phyloP scores from a whole-genome alignment of 1,284 basidiomycete genomes.

The Cryptococcus sp. region DNA sequence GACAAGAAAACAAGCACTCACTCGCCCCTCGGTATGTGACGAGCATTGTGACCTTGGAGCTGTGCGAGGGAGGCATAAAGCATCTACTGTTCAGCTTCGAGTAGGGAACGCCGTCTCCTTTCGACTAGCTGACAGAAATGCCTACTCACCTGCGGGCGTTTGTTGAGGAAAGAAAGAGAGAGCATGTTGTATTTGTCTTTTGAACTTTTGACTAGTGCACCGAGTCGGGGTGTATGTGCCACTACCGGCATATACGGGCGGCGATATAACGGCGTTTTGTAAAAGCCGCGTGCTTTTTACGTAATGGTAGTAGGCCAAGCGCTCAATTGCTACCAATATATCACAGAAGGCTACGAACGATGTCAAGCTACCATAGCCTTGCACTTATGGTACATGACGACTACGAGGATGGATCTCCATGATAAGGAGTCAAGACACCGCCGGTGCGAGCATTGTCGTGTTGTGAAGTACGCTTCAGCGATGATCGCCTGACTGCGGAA shows the following conservation, averaged over 20 bases:
- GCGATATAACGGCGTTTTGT: neutral
- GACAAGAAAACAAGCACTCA: conserved; percentile 10
- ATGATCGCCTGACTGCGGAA: too few relatives aligned
- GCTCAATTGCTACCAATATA: neutral
- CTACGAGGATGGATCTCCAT: too few relatives aligned
- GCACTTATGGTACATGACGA: too few relatives aligned
- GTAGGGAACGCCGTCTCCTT: neutral
- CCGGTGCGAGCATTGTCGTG: too few relatives aligned
- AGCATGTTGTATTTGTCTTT: conserved; percentile 5
- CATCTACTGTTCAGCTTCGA: neutral
- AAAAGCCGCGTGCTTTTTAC: neutral
- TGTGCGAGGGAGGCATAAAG: conserved; percentile 11
- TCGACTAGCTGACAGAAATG: neutral
- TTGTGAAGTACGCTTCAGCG: too few relatives aligned
- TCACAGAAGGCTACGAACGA: neutral
- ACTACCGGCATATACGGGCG: neutral
- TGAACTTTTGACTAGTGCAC: neutral
- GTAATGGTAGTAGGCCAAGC: neutral
- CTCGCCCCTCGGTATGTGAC: conserved; percentile 37
- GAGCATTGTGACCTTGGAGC: conserved; percentile 55
- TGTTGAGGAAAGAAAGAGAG: conserved; percentile 8
- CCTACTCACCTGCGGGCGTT: conserved; percentile 13
- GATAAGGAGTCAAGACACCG: too few relatives aligned
- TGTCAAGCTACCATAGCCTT: too few relatives aligned
- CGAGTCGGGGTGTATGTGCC: too few relatives aligned